Percentiles rank a stretch among this genome's conserved stretches.
phyloP scores from a whole-genome alignment of 306 rosid species.

The Ormosia emarginata region DNA sequence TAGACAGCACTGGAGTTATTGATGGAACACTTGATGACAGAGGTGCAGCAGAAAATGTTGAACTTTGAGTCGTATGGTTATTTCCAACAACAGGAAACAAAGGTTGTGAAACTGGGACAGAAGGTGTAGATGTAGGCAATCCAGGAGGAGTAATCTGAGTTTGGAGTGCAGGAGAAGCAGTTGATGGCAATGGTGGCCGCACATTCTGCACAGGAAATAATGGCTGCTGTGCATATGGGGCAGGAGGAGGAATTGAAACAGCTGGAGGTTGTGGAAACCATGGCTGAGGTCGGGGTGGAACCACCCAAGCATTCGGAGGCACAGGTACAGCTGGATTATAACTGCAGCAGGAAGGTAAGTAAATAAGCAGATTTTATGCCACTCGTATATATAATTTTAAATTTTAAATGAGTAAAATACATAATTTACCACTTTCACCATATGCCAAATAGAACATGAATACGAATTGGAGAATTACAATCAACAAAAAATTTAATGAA shows the following conservation, averaged over 20 bases:
- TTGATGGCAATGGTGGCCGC: slow-evolving; percentile 63
- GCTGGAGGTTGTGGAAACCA: slow-evolving; percentile 80
- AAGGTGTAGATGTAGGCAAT: slow-evolving; percentile 58
- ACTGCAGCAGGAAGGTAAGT: slow-evolving; percentile 40
- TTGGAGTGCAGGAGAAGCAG: slow-evolving; percentile 51
- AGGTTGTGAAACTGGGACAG: slow-evolving; percentile 87
- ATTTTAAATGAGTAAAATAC: neutral
- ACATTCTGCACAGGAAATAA: slow-evolving; percentile 92
- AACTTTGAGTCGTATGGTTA: slow-evolving; percentile 58
- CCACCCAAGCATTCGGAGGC: slow-evolving; percentile 69
- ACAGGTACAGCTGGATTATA: slow-evolving; percentile 60
- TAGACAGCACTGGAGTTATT: slow-evolving; percentile 36
- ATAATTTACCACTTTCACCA: neutral
- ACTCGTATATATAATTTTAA: neutral
- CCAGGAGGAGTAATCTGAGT: slow-evolving; percentile 83
- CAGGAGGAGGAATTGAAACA: slow-evolving; percentile 74
- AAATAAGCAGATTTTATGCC: neutral
- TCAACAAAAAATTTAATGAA: neutral
- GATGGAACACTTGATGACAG: slow-evolving; percentile 54
- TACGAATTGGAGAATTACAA: neutral
- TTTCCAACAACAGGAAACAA: slow-evolving; percentile 89
- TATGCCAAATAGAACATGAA: neutral
- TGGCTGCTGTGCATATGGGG: slow-evolving; percentile 74
- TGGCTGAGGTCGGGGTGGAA: slow-evolving; percentile 82
- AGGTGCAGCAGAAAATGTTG: slow-evolving; percentile 59